Base-by-base conservation (phyloP, 495 filamentous ascomycete genomes). In the Lepidopterella palustris region DNA sequence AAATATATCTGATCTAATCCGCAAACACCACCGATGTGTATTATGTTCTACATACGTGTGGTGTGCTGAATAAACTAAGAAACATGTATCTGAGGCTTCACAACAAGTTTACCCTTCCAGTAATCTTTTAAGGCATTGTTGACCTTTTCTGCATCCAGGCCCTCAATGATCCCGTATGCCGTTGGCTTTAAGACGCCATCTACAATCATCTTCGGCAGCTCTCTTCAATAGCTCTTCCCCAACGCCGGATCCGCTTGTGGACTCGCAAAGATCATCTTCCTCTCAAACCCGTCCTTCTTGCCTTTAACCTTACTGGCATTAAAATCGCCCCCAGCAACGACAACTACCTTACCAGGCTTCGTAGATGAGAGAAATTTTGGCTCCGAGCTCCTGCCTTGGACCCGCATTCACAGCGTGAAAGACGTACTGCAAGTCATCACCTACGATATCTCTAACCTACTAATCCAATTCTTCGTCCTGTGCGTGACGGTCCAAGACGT, bases 391-490 rank as follows among this genome's bases (percentile, higher is more conserved):
- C 13, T 66, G 66, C 5, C 35, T 58, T 5, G 49, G 59, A 0
- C 57, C 56, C 2, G 53, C 29, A 27, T 67, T 72, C 45, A 75
- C 58, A 0, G 62, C 42, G 47, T 75, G 70, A 56, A 61, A 70
- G 1, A 63, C 69, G 29, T 75, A 73, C 1, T 72, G 29, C 1
- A 75, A 49, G 4, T 71, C 68, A 29, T 75, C 72, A 25, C 68
- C 69, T 0, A 70, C 68, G 5, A 72, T 54, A 3, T 50, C 68
- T 1, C 71, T 64, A 21, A 74, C 66, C 28, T 63, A 23, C 20
- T 61, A 53, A 0, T 57, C 52, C 3, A 75, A 58, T 4, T 35
- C 55, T 4, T 70, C 70, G n/a, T 60, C n/a, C 1, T 50, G 49
- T 2, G 51, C 57, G 26, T 69, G 66, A 15, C 66, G 66, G 47